Evolutionary conservation across 75 land plant genomes (phyloP).

Genomic region (Cryptomeria japonica): DNA sequence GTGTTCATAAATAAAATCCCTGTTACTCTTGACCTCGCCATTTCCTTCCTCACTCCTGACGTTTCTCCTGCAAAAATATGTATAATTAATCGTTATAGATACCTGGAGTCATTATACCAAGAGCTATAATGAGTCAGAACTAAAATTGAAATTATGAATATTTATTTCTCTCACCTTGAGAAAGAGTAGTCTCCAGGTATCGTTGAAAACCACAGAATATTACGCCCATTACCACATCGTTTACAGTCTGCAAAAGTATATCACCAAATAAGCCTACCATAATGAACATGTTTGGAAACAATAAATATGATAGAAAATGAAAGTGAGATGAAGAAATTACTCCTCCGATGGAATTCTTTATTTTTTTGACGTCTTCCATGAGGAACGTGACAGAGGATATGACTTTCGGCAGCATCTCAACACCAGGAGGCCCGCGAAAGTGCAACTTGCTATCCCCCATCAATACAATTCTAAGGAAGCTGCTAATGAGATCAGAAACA

Average conservation of each 20-base stretch:
- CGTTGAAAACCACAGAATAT: neutral
- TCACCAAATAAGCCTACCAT: too few species aligned
- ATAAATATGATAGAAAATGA: too few species aligned
- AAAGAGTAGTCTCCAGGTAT: too few species aligned
- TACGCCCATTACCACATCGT: neutral
- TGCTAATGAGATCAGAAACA: neutral
- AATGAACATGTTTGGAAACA: too few species aligned
- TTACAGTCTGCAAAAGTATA: too few species aligned
- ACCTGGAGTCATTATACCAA: neutral
- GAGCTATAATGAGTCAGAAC: neutral
- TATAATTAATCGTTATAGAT: neutral
- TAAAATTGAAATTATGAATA: neutral
- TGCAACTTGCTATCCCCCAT: neutral
- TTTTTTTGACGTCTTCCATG: neutral
- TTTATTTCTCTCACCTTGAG: neutral
- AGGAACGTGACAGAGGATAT: neutral
- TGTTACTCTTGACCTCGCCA: neutral
- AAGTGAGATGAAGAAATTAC: too few species aligned
- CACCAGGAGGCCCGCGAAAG: neutral
- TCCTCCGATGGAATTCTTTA: neutral
- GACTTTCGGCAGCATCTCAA: neutral
- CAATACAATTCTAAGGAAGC: neutral
- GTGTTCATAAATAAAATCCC: neutral
- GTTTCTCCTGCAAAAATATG: neutral
- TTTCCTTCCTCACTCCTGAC: neutral